Evolutionary conservation across 495 filamentous ascomycete species (phyloP).

Genomic region (Penicillium riverlandense): DNA sequence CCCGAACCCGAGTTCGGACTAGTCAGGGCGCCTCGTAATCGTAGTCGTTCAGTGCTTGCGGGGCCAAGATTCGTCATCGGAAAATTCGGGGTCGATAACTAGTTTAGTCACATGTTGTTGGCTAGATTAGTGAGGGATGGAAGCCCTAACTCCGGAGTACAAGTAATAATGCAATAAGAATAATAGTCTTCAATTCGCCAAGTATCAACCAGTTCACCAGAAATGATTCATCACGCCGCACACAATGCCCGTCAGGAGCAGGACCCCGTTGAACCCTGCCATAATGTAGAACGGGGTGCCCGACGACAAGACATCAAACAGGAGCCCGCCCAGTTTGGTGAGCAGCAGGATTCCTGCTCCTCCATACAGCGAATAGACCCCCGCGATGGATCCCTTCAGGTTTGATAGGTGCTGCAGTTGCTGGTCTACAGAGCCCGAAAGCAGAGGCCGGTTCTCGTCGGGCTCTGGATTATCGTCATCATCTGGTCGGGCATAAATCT

Average conservation of each 20-base stretch:
- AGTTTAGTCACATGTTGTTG: too few relatives aligned
- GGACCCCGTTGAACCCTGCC: conserved; percentile 72
- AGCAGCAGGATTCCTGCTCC: conserved; percentile 86
- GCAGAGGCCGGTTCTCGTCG: conserved; percentile 29
- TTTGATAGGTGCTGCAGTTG: conserved; percentile 33
- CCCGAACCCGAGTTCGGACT: too few relatives aligned
- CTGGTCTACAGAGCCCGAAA: conserved; percentile 12
- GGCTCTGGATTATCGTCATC: conserved; percentile 6
- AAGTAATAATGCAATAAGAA: too few relatives aligned
- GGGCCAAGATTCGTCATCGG: too few relatives aligned
- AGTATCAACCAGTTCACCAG: too few relatives aligned
- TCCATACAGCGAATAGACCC: conserved; percentile 84
- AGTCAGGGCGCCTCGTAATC: too few relatives aligned
- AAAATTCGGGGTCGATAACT: too few relatives aligned
- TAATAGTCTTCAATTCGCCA: too few relatives aligned
- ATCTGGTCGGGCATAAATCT: conserved; percentile 10
- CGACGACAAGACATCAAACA: conserved; percentile 65
- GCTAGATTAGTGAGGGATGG: too few relatives aligned
- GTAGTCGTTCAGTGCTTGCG: too few relatives aligned
- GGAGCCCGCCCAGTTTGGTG: conserved; percentile 82
- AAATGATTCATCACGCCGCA: conserved; percentile 25
- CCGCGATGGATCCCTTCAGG: conserved; percentile 88
- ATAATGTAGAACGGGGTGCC: conserved; percentile 90
- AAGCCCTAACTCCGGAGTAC: too few relatives aligned
- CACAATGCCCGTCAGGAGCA: conserved; percentile 52